phyloP scores from a whole-genome alignment of 306 rosid genomes.

The Oemleria cerasiformis region DNA sequence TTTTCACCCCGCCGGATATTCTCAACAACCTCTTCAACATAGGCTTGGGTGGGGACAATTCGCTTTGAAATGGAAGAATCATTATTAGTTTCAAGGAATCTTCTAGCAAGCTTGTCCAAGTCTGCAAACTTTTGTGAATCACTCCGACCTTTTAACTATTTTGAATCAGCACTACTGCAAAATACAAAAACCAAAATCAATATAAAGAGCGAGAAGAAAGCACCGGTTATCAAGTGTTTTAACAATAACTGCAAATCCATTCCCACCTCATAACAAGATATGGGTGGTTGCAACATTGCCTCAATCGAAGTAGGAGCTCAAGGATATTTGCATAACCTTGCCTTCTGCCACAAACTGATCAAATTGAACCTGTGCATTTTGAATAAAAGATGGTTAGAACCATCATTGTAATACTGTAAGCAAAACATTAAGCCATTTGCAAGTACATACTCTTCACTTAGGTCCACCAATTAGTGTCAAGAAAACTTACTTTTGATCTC shows the following conservation, averaged over 20 bases:
- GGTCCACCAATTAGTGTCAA: not conserved
- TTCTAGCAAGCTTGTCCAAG: conserved; percentile 53
- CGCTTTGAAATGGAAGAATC: conserved; percentile 30
- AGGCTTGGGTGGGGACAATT: conserved; percentile 45
- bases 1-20: conserved; percentile 52
- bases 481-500: conserved; percentile 65
- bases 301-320: conserved; percentile 73
- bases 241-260: conserved; percentile 4
- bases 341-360: conserved; percentile 84
- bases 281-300: conserved; percentile 92
- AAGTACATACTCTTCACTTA: not conserved
- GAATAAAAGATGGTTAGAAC: conserved; percentile 14
- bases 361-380: conserved; percentile 61
- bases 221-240: conserved; percentile 2
- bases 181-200: conserved; percentile 13
- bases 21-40: conserved; percentile 63
- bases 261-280: conserved; percentile 70
- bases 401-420: not conserved
- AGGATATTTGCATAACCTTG: conserved; percentile 77
- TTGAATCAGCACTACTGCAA: conserved; percentile 29
- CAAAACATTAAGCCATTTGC: not conserved
- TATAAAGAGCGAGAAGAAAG: conserved; percentile 7
- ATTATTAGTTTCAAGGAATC: conserved; percentile 39
- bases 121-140: conserved; percentile 50
- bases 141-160: conserved; percentile 16